A percentile compares a stretch with the other conserved stretches of the same genome.
phyloP scores from a whole-genome alignment of 176 grass and related monocot genomes.

The Carex kokanica region DNA sequence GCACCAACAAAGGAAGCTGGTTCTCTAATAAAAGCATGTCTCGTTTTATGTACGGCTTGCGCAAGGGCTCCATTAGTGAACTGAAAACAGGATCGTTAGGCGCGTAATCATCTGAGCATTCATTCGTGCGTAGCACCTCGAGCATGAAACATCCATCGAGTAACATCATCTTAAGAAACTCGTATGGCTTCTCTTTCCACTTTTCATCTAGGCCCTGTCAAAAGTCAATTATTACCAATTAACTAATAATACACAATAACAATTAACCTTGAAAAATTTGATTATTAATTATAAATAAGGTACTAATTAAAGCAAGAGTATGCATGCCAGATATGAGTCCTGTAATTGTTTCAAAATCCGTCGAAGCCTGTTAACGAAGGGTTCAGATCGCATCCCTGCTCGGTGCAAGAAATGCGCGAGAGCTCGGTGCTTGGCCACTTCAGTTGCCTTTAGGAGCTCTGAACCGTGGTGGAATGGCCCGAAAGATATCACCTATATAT shows the following conservation, averaged over 20 bases:
- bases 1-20: slow-evolving; percentile 31
- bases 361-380: not conserved
- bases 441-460: not conserved
- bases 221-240: not conserved
- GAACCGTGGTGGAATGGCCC: not conserved
- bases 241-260: not conserved
- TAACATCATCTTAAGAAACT: slow-evolving; percentile 2
- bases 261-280: not conserved
- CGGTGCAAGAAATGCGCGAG: not conserved
- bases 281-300: not conserved
- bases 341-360: not conserved
- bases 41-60: slow-evolving; percentile 20
- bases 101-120: not conserved
- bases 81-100: slow-evolving; percentile 23
- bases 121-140: not conserved
- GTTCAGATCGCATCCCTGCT: not conserved
- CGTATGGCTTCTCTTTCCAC: not conserved
- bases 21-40: slow-evolving; percentile 42
- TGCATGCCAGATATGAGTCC: slow-evolving; percentile 6
- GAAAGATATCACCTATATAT: not conserved
- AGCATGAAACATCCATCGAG: slow-evolving; percentile 13
- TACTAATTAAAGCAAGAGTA: no score
- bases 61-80: not conserved
- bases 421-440: not conserved
- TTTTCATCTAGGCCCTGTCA: not conserved